Evolutionary conservation across 2,329 filamentous ascomycete genomes (phyloP), one percentile per base, ranked within the genome.

Genomic region (Xylariaceae sp.): DNA sequence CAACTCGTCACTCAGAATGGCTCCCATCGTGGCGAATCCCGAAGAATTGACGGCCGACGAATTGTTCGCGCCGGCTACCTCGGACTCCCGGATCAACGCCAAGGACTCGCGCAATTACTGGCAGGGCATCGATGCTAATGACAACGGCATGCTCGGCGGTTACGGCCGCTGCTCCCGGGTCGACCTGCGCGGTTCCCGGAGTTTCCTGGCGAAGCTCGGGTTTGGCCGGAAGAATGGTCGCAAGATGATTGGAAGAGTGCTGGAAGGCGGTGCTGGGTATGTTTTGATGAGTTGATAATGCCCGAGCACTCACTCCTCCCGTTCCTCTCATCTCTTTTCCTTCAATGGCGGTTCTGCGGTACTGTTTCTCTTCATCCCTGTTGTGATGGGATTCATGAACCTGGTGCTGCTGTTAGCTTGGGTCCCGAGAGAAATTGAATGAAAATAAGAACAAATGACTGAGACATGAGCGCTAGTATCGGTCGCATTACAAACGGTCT

Each of bases 81-180:
- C 62, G 8, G 69, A 70, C 56, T 65, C 65, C 23, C 56, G 53
- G 9, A 68, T 71, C 52, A 62, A 64, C 58, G 50, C 67, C 59
- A 63, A 65, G 10, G 73, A 75, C 51, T 73, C 75, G 11, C 72
- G 72, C 13, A 67, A 70, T 23, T 83, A 83, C 70, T 83, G 80
- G 81, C 69, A 80, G 55, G 66, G 69, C 18, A 67, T 78, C 55
- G 72, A 73, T 1, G 75, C 78, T 48, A 74, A 79, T 54, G 73
- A 77, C 51, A 82, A 88, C 67, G 90, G 90, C 69, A 92, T 94
- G 87, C 86, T 96, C 1, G 92, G 90, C 62, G 89, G 92, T 73
- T 77, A 78, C 59, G 72, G 77, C 10, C 80, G 85, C 71, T 81
- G 89, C 69, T 88, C 85, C 39, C 82, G 84, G 62, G 81, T 88